These are phyloP conservation scores for Aristolochia californica DNA, from an alignment of 164 flowering plant species.

Conservation along the genomic window DNA sequence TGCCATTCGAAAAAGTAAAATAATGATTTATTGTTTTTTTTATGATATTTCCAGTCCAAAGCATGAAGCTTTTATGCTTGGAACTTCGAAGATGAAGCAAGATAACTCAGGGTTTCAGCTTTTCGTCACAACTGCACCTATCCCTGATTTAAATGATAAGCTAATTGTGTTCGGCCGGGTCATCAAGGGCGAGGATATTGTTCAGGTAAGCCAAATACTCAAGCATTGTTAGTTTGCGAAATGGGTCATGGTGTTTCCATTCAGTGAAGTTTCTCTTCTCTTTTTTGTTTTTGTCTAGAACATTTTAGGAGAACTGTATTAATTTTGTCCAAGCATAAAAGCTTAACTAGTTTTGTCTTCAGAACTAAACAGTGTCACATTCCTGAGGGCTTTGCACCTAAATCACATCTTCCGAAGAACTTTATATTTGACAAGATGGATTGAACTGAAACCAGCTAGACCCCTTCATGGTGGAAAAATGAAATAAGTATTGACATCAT, in stretches of 20 bases:
- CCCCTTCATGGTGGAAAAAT: no score
- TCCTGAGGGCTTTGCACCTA: no score
- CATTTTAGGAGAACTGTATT: no score
- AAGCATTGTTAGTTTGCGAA: neutral
- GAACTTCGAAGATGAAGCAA: conserved; percentile 64
- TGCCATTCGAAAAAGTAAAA: no score
- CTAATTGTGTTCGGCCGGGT: conserved; percentile 84
- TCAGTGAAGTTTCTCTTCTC: neutral
- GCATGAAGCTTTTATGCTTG: conserved; percentile 95
- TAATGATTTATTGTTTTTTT: neutral
- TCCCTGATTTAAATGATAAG: conserved; percentile 75
- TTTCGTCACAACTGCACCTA: conserved; percentile 81
- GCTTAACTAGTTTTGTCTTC: no score
- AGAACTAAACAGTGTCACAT: no score
- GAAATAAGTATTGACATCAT: no score
- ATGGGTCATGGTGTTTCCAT: neutral
- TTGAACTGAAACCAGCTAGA: no score
- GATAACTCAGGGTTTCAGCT: conserved; percentile 52
- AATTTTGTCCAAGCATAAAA: no score
- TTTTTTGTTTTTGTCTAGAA: no score
- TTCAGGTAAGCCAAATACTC: conserved; percentile 42
- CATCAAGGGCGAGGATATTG: conserved; percentile 80
- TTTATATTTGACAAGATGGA: no score
- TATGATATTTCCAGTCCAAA: conserved; percentile 39
- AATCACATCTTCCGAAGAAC: no score